Evolutionary conservation across 345 rosid genomes (phyloP).

Genomic region (Moricandia arvensis): DNA sequence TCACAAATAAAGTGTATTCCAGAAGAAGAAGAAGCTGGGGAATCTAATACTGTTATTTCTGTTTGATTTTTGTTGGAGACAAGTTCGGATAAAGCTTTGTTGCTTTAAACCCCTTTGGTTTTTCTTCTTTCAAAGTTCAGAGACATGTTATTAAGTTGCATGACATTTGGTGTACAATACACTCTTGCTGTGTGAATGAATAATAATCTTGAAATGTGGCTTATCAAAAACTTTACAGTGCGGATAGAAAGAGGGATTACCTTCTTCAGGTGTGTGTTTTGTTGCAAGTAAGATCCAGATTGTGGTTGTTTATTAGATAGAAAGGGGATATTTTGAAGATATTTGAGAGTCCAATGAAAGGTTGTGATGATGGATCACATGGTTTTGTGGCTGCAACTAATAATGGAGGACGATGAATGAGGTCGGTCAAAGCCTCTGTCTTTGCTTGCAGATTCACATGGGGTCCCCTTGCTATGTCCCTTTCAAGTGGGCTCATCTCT

Average conservation of each 20-base stretch:
- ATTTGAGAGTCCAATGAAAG: constrained; percentile 22
- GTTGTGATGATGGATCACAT: constrained; percentile 29
- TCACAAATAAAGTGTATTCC: constrained; percentile 31
- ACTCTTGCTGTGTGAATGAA: constrained; percentile 15
- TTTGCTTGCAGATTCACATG: constrained; percentile 39
- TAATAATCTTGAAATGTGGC: background rate
- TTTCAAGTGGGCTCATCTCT: constrained; percentile 36
- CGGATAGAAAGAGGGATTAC: background rate
- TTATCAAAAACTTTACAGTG: background rate
- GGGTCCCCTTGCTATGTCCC: constrained; percentile 35
- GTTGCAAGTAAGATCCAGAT: background rate
- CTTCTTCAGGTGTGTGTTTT: constrained; percentile 13
- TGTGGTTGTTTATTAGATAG: background rate
- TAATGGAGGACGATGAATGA: constrained; percentile 30
- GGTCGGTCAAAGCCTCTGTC: constrained; percentile 36
- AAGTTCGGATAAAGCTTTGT: constrained; percentile 17
- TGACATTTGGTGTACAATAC: constrained; percentile 1
- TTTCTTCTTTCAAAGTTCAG: constrained; percentile 2
- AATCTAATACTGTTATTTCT: background rate
- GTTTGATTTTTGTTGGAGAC: constrained; percentile 28
- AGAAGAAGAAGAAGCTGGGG: constrained; percentile 26
- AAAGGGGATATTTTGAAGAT: constrained; percentile 14
- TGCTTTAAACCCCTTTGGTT: background rate
- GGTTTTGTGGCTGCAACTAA: constrained; percentile 19
- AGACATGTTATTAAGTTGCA: constrained; percentile 19